Base-by-base conservation (phyloP, 306 rosid species). In the Rubus idaeus region DNA sequence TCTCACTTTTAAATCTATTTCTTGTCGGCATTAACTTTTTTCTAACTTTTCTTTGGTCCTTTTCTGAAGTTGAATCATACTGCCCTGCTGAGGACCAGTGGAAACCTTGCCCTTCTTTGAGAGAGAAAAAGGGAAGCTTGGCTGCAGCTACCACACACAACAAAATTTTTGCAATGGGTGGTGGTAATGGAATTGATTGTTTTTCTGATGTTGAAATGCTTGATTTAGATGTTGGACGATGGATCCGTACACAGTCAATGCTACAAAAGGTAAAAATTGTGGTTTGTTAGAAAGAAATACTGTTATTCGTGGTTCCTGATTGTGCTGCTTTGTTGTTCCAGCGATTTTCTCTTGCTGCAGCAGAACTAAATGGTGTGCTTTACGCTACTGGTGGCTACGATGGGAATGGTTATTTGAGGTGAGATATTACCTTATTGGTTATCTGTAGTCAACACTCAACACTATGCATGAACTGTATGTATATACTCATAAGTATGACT, bases 31-130 rank as follows among this genome's bases (percentile, higher is more conserved):
- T 58, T 30, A 68, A 68, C n/a, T 4, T 61, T 58, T 77, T 75
- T 41, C 53, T 75, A 58, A 86, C 51, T 21, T 39, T 37, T 72
- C 69, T 46, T 40, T 74, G 76, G 79, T 79, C 53, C 47, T 42
- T 79, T 12, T 83, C 4, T 83, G 82, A 75, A 95, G 99, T 92
- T 74, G 97, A 91, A 80, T 92, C 94, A 5, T 92, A 88, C 80
- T 79, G 77, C 75, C 89, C 84, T 20, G 60, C 65, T 74, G 58
- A 42, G 56, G 87, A 89, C 58, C 81, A 77, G 68, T 92, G 98
- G 99, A 88, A 91, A 23, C 12, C 35, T 70, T 26, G 90, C 72
- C 97, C 98, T 81, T 81, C 97, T 45, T 50, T 95, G 81, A 87
- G 76, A 80, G 76, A 82, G 78, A 82, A 70, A 77, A 95, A 87